Base-by-base conservation (phyloP, 225 moss, liverwort and hornwort species). In the Physcomitrium patens region DNA sequence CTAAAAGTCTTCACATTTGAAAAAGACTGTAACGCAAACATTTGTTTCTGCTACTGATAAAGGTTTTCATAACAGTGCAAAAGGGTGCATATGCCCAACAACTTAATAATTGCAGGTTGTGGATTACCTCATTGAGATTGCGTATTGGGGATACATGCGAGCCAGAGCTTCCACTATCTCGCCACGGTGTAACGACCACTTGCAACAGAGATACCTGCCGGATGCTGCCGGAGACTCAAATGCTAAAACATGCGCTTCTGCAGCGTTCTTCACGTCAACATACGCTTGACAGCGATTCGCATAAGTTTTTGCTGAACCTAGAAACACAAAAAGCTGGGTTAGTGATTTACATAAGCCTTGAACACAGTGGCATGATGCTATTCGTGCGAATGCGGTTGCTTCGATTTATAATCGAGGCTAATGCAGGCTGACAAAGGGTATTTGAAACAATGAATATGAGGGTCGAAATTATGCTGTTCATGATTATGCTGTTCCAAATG, bases 181-280 rank as follows among this genome's bases (percentile, higher is more conserved):
- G 27, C 81, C 24, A 1, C 81, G 75, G 63, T 86, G 83, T 22
- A 50, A 14, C 26, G 77, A 79, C 81, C 81, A 86, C 69, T 77
- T 83, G 13, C 86, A 83, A 72, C 89, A 86, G 3, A 89, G 73
- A 37, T 80, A 86, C 13, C 89, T 77, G 20, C 86, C 86, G 12
- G 52, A 56, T 1, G 89, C 86, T 3, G 64, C 46, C 0, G 75
- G 59, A 18, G 83, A 72, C 69, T 79, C 77, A 42, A 78, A 86
- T 12, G 79, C 86, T 48, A 86, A 71, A 55, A 89, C 31, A 51
- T 89, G 86, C 1, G 89, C 89, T 72, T 76, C 74, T 1, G 86
- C 89, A 41, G 43, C 83, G 18, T 86, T 83, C 52, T 86, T 75
- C 44, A 89, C 81, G 17, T 89, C 74, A 8, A 86, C 77, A 10